A percentile compares a stretch with the other conserved stretches of the same genome.
phyloP scores from a whole-genome alignment of 1,284 basidiomycete species.

The Marasmius oreades region DNA sequence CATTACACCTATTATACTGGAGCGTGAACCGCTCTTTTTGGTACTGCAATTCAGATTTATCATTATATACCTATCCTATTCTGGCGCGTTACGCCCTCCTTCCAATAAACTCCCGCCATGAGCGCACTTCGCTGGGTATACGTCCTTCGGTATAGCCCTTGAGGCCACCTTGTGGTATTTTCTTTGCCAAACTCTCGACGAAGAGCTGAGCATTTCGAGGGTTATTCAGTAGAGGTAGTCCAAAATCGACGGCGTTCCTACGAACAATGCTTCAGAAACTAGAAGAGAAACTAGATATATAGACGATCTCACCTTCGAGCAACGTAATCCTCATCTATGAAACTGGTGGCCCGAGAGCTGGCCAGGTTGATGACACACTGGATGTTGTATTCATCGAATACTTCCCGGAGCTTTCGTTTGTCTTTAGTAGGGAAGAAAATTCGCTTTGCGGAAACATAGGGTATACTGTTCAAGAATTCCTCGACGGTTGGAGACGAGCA shows the following conservation, averaged over 20 bases:
- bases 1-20: constrained; percentile 2
- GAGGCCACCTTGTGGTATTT: constrained; percentile 84
- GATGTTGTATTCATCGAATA: constrained; percentile 94
- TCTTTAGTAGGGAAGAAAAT: constrained; percentile 98
- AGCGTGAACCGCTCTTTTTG: constrained; percentile 13
- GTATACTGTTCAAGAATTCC: constrained; percentile 78
- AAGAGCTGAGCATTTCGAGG: constrained; percentile 87
- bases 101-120: constrained; percentile 88
- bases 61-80: constrained; percentile 12
- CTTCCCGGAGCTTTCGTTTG: constrained; percentile 92
- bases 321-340: constrained; percentile 94
- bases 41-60: constrained; percentile 7
- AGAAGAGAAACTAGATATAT: constrained; percentile 7
- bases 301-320: constrained; percentile 65
- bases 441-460: constrained; percentile 78
- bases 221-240: constrained; percentile 89
- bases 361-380: constrained; percentile 95
- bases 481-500: constrained; percentile 84
- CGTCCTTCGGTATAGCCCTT: constrained; percentile 83
- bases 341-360: constrained; percentile 72
- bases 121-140: constrained; percentile 91
- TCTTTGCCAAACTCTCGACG: constrained; percentile 86
- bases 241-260: constrained; percentile 91
- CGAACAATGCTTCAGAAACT: background rate
- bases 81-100: constrained; percentile 44